Evolutionary conservation across 2,329 filamentous ascomycete genomes (phyloP).

Genomic region (Metarhizium sp.): DNA sequence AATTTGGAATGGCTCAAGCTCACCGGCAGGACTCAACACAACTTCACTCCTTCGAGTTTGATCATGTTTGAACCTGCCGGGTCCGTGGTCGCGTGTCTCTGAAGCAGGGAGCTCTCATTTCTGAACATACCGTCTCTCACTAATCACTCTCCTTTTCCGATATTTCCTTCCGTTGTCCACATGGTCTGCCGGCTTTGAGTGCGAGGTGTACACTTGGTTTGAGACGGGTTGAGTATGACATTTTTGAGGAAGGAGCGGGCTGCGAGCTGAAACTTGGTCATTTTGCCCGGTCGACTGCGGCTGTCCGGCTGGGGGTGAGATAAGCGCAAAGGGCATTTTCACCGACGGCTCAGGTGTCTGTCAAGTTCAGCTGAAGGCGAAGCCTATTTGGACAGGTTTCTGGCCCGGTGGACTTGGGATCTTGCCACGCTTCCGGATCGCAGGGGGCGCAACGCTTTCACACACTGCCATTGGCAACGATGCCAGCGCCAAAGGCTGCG

Average conservation of each 20-base stretch:
- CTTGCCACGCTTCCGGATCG: background rate
- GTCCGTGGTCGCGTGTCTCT: background rate
- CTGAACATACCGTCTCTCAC: background rate
- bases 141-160: background rate
- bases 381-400: background rate
- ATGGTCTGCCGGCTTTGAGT: background rate
- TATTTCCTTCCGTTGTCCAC: background rate
- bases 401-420: background rate
- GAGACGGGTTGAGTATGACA: slow-evolving; percentile 1
- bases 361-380: background rate
- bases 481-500: slow-evolving; percentile 28
- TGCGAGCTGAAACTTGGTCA: background rate
- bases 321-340: background rate
- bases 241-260: background rate
- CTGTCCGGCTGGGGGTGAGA: background rate
- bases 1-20: slow-evolving; percentile 1
- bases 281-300: background rate
- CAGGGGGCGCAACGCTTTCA: background rate
- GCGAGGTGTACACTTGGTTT: background rate
- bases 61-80: slow-evolving; percentile 2
- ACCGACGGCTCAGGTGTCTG: background rate
- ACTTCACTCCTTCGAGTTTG: slow-evolving; percentile 1
- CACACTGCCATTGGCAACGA: slow-evolving; percentile 4
- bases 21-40: background rate
- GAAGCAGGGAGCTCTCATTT: background rate